phyloP scores from a whole-genome alignment of 257 asterid genomes.

The Thymus quinquecostatus region DNA sequence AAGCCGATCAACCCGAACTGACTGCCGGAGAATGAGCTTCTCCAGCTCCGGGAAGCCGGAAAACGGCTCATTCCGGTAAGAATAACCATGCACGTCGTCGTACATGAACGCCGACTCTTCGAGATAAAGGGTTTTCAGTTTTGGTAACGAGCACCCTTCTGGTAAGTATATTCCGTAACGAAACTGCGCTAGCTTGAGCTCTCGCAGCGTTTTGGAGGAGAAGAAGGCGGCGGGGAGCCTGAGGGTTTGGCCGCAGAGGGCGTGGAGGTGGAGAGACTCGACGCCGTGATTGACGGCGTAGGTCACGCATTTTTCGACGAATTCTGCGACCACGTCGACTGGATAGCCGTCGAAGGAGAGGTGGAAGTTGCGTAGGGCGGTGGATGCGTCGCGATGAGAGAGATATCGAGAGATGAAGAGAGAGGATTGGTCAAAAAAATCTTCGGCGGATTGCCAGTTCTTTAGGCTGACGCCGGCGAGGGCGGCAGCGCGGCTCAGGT shows the following conservation, averaged over 20 bases:
- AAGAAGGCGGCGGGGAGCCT: conserved; percentile 20
- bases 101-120: conserved; percentile 7
- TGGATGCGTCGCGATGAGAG: conserved; percentile 21
- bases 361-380: conserved; percentile 14
- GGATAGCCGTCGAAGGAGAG: not conserved
- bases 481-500: conserved; percentile 4
- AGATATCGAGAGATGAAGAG: conserved; percentile 24
- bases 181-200: conserved; percentile 19
- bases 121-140: conserved; percentile 26
- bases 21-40: conserved; percentile 29
- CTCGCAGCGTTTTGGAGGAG: conserved; percentile 8
- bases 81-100: not conserved
- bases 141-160: conserved; percentile 15
- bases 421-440: not conserved
- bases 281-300: conserved; percentile 36
- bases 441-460: not conserved
- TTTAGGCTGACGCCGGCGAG: not conserved
- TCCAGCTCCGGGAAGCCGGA: conserved; percentile 34
- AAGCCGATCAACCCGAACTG: conserved; percentile 11
- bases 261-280: conserved; percentile 28
- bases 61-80: conserved; percentile 33
- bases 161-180: conserved; percentile 4
- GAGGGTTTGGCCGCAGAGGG: not conserved
- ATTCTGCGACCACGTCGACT: not conserved
- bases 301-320: conserved; percentile 22